Base-by-base conservation (phyloP, 108 stramenopile genomes). In the Stephanodiscus minutulus region DNA sequence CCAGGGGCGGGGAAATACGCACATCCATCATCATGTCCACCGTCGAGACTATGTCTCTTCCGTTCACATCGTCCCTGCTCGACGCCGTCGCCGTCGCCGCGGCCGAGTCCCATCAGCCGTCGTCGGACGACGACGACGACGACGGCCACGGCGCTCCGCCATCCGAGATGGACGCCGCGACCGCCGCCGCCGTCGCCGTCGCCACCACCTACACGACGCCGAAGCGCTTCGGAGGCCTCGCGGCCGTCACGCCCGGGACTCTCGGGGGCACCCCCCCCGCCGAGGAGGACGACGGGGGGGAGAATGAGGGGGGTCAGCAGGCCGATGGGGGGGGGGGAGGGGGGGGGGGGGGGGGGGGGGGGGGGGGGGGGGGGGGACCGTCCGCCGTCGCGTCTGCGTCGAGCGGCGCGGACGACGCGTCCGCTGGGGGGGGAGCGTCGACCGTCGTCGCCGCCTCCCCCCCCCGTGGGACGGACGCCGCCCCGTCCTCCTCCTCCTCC, bases 231-330 rank as follows among this genome's bases (percentile, higher is more conserved):
- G 63, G 48, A 22, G 57, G 65, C 50, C 36, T 66, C 8, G 52
- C 65, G 29, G 67, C 62, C 35, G 72, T 73, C 27, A 72, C 71
- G 18, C 72, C 79, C 36, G 64, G 68, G 57, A 73, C 69, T 12
- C 53, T 65, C 61, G 62, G 39, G 29, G 70, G 57, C 31, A 48
- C 39, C 28, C 39, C 39, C 59, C 48, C 15, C 15, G 22, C 6
- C 27, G 12, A 24, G 7, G 17, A 49, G 6, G 65, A 41, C 2
- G 29, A 27, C 43, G 35, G 15, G 11, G 52, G 24, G 18, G 27
- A 37, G 27, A n/a, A 17, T 11, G 2, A 27, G 15, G 39, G n/a
- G n/a, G n/a, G n/a, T n/a, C n/a, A n/a, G n/a, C n/a, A n/a, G n/a
- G n/a, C n/a, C n/a, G n/a, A n/a, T n/a, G n/a, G n/a, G n/a, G n/a